A percentile compares a stretch with the other conserved stretches of the same genome.
Conservation (phyloP, 108 stramenopile species). For the Stephanodiscus triporus region DNA sequence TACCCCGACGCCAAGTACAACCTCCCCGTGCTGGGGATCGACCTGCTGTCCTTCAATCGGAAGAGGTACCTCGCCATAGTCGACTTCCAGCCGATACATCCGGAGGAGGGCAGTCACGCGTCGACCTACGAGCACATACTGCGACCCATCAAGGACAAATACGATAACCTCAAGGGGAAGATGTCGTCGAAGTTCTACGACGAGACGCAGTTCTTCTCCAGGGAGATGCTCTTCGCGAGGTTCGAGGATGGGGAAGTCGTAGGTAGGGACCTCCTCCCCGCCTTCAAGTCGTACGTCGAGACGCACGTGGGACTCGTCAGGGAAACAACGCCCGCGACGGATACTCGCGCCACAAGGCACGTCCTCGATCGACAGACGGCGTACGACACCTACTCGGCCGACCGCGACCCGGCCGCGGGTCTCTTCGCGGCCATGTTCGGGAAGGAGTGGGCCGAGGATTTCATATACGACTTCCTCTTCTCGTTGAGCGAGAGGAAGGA, state of each 20-base stretch:
- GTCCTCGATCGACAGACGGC: conserved; percentile 82
- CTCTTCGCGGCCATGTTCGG: conserved; percentile 95
- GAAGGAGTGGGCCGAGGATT: conserved; percentile 88
- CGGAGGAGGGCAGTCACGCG: conserved; percentile 75
- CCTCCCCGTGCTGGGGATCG: conserved; percentile 92
- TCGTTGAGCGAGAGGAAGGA: conserved; percentile 67
- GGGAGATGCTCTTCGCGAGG: conserved; percentile 92
- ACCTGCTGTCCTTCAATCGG: conserved; percentile 89
- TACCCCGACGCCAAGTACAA: conserved; percentile 92
- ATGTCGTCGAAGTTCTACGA: conserved; percentile 95
- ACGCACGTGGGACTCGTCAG: conserved; percentile 68
- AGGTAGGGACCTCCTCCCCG: conserved; percentile 76
- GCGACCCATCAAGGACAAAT: conserved; percentile 85
- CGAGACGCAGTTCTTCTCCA: conserved; percentile 92
- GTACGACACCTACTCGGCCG: conserved; percentile 94
- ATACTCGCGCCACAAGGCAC: conserved; percentile 16
- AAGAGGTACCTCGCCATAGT: conserved; percentile 92
- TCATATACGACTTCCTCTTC: conserved; percentile 92
- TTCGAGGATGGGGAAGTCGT: conserved; percentile 85
- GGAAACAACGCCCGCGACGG: conserved; percentile 29
- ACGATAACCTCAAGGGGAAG: conserved; percentile 82
- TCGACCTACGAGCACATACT: conserved; percentile 67
- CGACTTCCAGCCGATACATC: conserved; percentile 93
- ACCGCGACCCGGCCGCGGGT: conserved; percentile 94
- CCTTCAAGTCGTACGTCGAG: conserved; percentile 82